Evolutionary conservation across 2,329 filamentous ascomycete species (phyloP), one percentile per base, ranked within the genome.

Genomic region (Trichothecium sympodiale): DNA sequence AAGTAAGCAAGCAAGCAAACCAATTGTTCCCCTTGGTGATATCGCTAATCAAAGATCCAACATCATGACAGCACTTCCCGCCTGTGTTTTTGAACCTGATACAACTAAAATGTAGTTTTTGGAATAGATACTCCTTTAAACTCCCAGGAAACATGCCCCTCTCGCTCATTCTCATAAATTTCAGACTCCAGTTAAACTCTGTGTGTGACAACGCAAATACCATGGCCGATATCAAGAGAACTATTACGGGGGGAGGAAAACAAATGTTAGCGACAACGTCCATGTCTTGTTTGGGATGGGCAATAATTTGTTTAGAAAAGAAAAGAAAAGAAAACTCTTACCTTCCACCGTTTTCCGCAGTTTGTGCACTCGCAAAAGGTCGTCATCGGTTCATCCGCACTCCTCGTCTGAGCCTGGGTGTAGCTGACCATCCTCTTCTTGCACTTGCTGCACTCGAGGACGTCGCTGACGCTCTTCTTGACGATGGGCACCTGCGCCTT

Each of bases 401-500:
- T 83, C 45, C 91, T 74, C 13, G 91, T 98, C 69, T 98, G 91
- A 4, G 91, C 91, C 64, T 98, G 91, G 33, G 77, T 86, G 62
- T 98, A 98, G 60, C 82, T 87, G 54, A 96, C 91, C 69, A 86
- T 88, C 68, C 83, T 88, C 71, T 94, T 73, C 50, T 83, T 83
- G 63, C 91, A 98, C 60, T 87, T 88, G 53, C 86, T 77, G 64
- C 91, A 98, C 61, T 85, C 80, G 52, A 96, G 71, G 38, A 80
- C 84, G 55, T 83, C 81, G 55, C 80, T 87, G 62, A 95, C 86
- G 54, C 82, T 88, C 71, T 87, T 91, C 62, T 94, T 82, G 14
- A 78, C 83, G 69, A 88, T 83, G 38, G 89, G 84, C 9, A 94
- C 88, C 78, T 96, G 93, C 2, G 91, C 86, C 60, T 89, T 86